phyloP scores from a whole-genome alignment of 2,329 filamentous ascomycete genomes.

The Biscogniauxia mediterranea region DNA sequence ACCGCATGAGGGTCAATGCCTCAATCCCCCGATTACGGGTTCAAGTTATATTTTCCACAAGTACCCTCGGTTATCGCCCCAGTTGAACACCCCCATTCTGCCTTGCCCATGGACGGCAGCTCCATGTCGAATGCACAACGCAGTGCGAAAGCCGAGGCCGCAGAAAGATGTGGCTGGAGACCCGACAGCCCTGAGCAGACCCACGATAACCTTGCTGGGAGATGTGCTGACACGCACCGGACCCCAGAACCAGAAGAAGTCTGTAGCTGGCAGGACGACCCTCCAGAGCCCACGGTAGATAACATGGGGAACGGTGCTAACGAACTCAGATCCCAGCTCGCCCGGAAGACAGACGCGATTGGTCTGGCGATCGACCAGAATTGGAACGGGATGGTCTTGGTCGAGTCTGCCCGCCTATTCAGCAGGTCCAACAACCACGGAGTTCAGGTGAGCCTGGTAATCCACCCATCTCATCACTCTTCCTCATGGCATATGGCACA shows the following conservation, averaged over 20 bases:
- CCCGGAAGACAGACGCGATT: conserved; percentile 10
- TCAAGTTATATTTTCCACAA: conserved; percentile 4
- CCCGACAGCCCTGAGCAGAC: background rate
- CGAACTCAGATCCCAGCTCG: conserved; percentile 8
- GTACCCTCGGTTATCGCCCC: background rate
- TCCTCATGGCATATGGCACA: too few species aligned
- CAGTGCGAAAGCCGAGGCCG: conserved; percentile 10
- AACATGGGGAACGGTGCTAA: conserved; percentile 23
- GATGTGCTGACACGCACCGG: background rate
- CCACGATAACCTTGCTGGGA: background rate
- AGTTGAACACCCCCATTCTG: background rate
- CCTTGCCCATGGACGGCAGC: conserved; percentile 10
- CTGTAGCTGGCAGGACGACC: conserved; percentile 28
- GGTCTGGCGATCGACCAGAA: conserved; percentile 16
- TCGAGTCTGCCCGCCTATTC: background rate
- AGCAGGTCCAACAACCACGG: conserved; percentile 1
- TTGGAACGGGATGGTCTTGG: conserved; percentile 10
- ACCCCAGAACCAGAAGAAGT: conserved; percentile 7
- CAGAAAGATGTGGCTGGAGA: conserved; percentile 11
- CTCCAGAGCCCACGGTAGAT: conserved; percentile 26
- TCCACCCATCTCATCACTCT: too few species aligned
- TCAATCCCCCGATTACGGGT: conserved; percentile 9
- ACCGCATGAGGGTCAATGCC: conserved; percentile 7
- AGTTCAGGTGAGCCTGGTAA: background rate
- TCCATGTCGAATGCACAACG: conserved; percentile 11